These are phyloP conservation scores for Athelia psychrophila DNA, from an alignment of 1,284 basidiomycete species.

Conservation along the genomic window DNA sequence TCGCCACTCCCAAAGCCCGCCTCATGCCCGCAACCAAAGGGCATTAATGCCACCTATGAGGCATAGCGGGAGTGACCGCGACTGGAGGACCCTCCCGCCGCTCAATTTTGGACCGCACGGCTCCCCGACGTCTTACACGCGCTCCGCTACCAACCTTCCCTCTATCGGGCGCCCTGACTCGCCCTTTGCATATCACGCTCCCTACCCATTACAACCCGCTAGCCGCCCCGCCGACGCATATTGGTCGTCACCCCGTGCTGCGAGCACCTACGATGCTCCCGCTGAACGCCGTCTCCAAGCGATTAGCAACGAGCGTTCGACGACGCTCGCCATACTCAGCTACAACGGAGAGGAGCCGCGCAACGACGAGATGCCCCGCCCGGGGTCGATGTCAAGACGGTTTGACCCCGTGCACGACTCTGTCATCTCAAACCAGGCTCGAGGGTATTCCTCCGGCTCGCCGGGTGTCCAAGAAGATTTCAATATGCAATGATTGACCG, in stretches of 20 bases:
- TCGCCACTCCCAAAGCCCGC: not conserved
- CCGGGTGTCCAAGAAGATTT: too few relatives aligned
- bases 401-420: not conserved
- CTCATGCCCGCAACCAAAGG: not conserved
- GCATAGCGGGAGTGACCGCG: not conserved
- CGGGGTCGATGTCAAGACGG: not conserved
- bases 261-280: too few relatives aligned
- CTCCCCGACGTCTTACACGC: not conserved
- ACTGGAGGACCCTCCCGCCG: slow-evolving; percentile 14
- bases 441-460: not conserved
- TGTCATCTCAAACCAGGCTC: not conserved
- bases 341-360: too few relatives aligned
- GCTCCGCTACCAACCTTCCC: not conserved
- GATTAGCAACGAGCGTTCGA: not conserved
- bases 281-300: too few relatives aligned
- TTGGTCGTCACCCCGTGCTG: too few relatives aligned
- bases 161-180: not conserved
- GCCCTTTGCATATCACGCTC: too few relatives aligned
- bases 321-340: not conserved
- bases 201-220: too few relatives aligned
- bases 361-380: not conserved
- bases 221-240: too few relatives aligned
- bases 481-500: too few relatives aligned
- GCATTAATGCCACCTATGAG: not conserved
- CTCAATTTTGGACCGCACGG: slow-evolving; percentile 15